Conservation (phyloP, 1,284 basidiomycete genomes). For the Puccinia horiana region DNA sequence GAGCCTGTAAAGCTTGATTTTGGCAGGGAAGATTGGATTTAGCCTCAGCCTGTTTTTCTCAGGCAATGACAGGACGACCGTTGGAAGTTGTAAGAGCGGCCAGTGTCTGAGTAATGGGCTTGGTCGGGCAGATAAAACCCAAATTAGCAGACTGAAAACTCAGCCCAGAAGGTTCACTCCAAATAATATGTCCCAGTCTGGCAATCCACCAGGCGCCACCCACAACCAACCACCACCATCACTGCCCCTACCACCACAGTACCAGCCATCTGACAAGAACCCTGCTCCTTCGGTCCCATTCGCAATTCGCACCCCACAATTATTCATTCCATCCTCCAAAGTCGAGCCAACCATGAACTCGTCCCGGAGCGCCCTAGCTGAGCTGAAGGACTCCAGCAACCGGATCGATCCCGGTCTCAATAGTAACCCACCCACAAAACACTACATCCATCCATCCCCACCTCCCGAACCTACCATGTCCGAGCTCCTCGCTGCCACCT, state of each 20-base stretch:
- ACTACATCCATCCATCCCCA: not conserved
- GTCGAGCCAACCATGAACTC: not conserved
- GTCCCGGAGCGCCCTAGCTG: not conserved
- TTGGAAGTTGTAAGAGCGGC: not conserved
- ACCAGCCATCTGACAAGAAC: not conserved
- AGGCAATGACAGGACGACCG: not conserved
- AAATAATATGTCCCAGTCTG: not conserved
- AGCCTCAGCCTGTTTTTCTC: too few relatives aligned
- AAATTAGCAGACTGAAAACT: not conserved
- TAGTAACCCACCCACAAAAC: not conserved
- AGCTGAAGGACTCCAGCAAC: not conserved
- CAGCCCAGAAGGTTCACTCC: not conserved
- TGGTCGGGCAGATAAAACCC: not conserved
- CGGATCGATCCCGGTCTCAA: not conserved
- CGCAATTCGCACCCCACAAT: not conserved
- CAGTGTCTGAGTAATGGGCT: not conserved
- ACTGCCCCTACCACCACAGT: not conserved
- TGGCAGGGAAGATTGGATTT: too few relatives aligned
- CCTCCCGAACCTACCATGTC: constrained; percentile 45
- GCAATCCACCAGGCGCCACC: too few relatives aligned
- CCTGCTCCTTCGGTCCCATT: not conserved
- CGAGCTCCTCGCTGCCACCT: constrained; percentile 40
- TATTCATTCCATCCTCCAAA: not conserved
- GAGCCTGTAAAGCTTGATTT: too few relatives aligned
- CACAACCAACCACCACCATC: not conserved